Conservation (phyloP, 148 eudicot genomes). For the Nyssa sinensis region DNA sequence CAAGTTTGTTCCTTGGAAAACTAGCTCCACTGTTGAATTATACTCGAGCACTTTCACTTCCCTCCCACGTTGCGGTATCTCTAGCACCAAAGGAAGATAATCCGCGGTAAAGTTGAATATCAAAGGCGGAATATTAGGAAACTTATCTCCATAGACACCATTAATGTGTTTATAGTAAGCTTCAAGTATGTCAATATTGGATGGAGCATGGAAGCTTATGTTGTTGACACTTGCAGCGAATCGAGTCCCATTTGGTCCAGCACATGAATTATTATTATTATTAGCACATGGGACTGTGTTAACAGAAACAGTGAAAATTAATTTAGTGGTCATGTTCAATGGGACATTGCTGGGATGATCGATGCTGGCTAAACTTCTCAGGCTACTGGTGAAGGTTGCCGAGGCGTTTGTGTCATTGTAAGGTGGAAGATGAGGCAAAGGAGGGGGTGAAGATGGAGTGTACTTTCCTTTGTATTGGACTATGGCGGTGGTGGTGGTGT, state of each 20-base stretch:
- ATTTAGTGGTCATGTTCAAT: not conserved
- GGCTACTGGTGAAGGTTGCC: not conserved
- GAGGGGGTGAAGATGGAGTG: not conserved
- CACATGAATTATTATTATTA: slow-evolving; percentile 4
- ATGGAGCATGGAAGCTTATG: slow-evolving; percentile 15
- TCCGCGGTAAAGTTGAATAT: slow-evolving; percentile 16
- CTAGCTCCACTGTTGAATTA: slow-evolving; percentile 20
- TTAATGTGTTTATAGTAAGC: slow-evolving; percentile 21
- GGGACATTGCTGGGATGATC: slow-evolving; percentile 15
- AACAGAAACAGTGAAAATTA: slow-evolving; percentile 12
- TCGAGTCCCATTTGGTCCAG: slow-evolving; percentile 13
- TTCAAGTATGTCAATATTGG: slow-evolving; percentile 19
- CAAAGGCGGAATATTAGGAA: slow-evolving; percentile 16
- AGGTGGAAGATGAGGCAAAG: slow-evolving; percentile 7
- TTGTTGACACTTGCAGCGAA: slow-evolving; percentile 21
- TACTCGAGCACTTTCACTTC: slow-evolving; percentile 18
- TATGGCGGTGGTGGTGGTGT: slow-evolving; percentile 14
- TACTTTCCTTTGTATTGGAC: not conserved
- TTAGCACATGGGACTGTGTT: slow-evolving; percentile 15
- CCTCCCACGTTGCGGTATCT: not conserved
- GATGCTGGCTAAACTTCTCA: slow-evolving; percentile 5
- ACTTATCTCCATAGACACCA: slow-evolving; percentile 16
- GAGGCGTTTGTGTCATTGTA: slow-evolving; percentile 18
- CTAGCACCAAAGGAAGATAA: slow-evolving; percentile 1
- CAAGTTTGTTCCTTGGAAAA: slow-evolving; percentile 20